Base-by-base conservation (phyloP, 495 filamentous ascomycete species). In the Mycothermus thermophilus region DNA sequence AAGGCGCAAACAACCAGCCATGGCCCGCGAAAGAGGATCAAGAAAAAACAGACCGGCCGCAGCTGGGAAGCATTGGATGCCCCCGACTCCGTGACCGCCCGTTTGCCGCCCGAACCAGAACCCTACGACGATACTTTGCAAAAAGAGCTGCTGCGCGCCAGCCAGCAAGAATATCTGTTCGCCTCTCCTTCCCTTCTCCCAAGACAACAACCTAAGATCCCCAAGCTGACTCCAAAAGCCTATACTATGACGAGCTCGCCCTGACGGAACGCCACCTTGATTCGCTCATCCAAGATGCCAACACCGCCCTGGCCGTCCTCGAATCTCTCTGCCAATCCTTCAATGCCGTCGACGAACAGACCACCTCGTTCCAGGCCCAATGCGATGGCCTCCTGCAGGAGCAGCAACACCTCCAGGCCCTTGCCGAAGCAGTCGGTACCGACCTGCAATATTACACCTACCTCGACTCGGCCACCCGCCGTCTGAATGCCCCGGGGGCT, bases 381-480 rank as follows among this genome's bases (percentile, higher is more conserved):
- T 96, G 88, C 53, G 83, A 94, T 47, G 81, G 82, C 11, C 59
- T 96, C 1, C 54, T 94, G 16, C 59, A 72, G 3, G 82, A 92
- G 31, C 80, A 95, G 52, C 75, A 69, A 41, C 74, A 79, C 10
- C 67, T 93, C 15, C 72, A 78, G 32, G 66, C 67, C 22, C 63
- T 96, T 24, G 81, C 84, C 1, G 76, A 87, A 42, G 75, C 79
- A 19, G 79, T 99, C 29, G 78, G 79, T 5, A 73, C 78, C 18
- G 92, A 93, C 42, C 66, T 94, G 5, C 75, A 84, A 42, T 94
- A 93, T 52, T 99, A 95, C 51, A 73, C 77, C 14, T 92, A 88
- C 51, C 68, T 96, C 14, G 90, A 95, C 38, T 86, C 80, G 32
- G 83, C 88, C 31, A 94, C 86, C 8, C 71, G 84, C 33, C 71